phyloP scores from a whole-genome alignment of 441 rosid genomes.

The Adansonia rubrostipa region DNA sequence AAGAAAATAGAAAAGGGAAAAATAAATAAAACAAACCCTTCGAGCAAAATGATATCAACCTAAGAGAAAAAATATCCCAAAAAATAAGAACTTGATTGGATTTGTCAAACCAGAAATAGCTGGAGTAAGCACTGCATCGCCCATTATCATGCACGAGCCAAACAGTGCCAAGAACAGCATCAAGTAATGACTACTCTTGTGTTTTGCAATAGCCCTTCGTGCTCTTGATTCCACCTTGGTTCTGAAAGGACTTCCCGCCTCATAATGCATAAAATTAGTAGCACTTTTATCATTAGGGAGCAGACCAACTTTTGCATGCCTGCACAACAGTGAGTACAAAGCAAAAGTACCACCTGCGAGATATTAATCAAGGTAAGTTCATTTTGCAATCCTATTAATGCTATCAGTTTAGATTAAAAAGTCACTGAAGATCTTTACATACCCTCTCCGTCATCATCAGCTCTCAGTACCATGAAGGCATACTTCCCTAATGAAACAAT shows the following conservation, averaged over 20 bases:
- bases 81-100: slow-evolving; percentile 3
- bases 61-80: background rate
- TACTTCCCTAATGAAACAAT: slow-evolving; percentile 56
- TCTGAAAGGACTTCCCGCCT: slow-evolving; percentile 38
- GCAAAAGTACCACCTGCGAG: slow-evolving; percentile 70
- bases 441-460: slow-evolving; percentile 69
- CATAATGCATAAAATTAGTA: slow-evolving; percentile 34
- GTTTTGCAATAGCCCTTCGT: slow-evolving; percentile 47
- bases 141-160: slow-evolving; percentile 69
- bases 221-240: slow-evolving; percentile 49
- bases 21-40: background rate
- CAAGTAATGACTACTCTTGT: slow-evolving; percentile 50
- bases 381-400: background rate
- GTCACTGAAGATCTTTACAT: slow-evolving; percentile 25
- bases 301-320: slow-evolving; percentile 63
- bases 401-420: background rate
- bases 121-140: slow-evolving; percentile 63
- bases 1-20: slow-evolving; percentile 6
- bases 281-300: slow-evolving; percentile 48
- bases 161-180: slow-evolving; percentile 56
- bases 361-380: slow-evolving; percentile 20
- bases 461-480: slow-evolving; percentile 55
- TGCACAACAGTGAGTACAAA: slow-evolving; percentile 63
- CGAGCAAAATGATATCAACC: background rate
- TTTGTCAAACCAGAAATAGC: slow-evolving; percentile 56